Evolutionary conservation across 1,284 basidiomycete species (phyloP).

Genomic region (Moesziomyces parantarcticus): DNA sequence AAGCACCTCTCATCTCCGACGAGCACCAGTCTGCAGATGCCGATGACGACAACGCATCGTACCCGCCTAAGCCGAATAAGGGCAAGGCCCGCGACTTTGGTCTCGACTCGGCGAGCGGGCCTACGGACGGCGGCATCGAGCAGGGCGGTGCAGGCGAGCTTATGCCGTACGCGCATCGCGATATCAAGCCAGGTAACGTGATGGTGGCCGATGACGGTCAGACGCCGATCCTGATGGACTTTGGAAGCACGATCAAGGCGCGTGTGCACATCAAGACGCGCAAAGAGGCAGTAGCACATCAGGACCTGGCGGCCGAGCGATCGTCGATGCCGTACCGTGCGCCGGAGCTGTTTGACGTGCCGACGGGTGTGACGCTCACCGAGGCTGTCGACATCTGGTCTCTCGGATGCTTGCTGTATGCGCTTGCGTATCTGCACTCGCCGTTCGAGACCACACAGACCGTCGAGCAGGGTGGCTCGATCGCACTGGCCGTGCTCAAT

Average conservation of each 20-base stretch:
- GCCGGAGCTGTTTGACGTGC: slow-evolving; percentile 68
- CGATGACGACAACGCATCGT: slow-evolving; percentile 68
- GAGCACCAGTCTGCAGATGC: slow-evolving; percentile 68
- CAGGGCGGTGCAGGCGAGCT: slow-evolving; percentile 42
- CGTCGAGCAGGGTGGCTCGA: slow-evolving; percentile 65
- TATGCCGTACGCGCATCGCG: slow-evolving; percentile 92
- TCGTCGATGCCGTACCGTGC: slow-evolving; percentile 68
- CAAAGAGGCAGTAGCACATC: slow-evolving; percentile 75
- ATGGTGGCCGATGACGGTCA: slow-evolving; percentile 91
- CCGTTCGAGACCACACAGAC: slow-evolving; percentile 68
- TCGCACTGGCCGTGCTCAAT: slow-evolving; percentile 67
- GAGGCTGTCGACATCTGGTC: slow-evolving; percentile 68
- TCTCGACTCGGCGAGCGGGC: neutral
- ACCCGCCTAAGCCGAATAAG: slow-evolving; percentile 52
- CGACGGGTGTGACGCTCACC: slow-evolving; percentile 62
- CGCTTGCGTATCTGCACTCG: slow-evolving; percentile 66
- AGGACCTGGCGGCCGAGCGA: slow-evolving; percentile 64
- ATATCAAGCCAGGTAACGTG: slow-evolving; percentile 94
- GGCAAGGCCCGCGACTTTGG: slow-evolving; percentile 38
- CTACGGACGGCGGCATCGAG: slow-evolving; percentile 70
- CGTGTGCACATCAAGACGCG: slow-evolving; percentile 81
- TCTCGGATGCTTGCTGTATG: slow-evolving; percentile 65
- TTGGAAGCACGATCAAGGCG: slow-evolving; percentile 87
- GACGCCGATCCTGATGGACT: slow-evolving; percentile 90
- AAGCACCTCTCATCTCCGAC: slow-evolving; percentile 50